Base-by-base conservation (phyloP, 257 asterid genomes). In the Przewalskia tangutica region DNA sequence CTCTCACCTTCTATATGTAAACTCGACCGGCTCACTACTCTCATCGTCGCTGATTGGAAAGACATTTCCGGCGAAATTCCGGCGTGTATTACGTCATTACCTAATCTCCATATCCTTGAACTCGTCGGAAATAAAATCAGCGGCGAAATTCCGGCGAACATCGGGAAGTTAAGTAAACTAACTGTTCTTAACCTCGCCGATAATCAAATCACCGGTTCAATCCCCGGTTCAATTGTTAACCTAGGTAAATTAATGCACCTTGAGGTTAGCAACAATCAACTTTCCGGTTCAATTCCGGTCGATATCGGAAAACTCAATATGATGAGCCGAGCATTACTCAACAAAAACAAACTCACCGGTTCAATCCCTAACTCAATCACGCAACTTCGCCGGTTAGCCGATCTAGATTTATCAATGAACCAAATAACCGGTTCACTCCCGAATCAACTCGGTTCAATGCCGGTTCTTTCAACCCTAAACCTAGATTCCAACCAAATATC, bases 1-100 rank as follows among this genome's bases (percentile, higher is more conserved):
- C 87, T 95, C 81, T 92, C 98, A 63, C 86, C 92, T 48, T 42
- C 97, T 65, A 9, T 95, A 76, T 95, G 99, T 87, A 87, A 83
- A 23, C 97, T 95, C 85, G 95, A 93, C 81, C 81, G 87, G 10
- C 98, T 95, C 91, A 91, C 92, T 78, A 90, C 96, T 77, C 90
- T 95, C 84, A 85, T 95, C 70, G 70, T 95, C 59, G 97, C 99
- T 58, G 99, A 95, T 88, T 95, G 99, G 99, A 93, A 95, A 76
- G 95, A 53, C 38, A 85, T 95, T 83, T 86, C 98, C 87, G 98
- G 99, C 65, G 89, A 85, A 16, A 92, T 95, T 54, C 98, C 98
- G 34, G 9, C 90, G 7, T 95, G 99, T 89, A 9, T 95, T 68
- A 20, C 96, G 51, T 84, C 95, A 2, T 89, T 93, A 42, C 90